phyloP scores from a whole-genome alignment of 2,329 filamentous ascomycete species.

The Coniochaeta pulveracea region DNA sequence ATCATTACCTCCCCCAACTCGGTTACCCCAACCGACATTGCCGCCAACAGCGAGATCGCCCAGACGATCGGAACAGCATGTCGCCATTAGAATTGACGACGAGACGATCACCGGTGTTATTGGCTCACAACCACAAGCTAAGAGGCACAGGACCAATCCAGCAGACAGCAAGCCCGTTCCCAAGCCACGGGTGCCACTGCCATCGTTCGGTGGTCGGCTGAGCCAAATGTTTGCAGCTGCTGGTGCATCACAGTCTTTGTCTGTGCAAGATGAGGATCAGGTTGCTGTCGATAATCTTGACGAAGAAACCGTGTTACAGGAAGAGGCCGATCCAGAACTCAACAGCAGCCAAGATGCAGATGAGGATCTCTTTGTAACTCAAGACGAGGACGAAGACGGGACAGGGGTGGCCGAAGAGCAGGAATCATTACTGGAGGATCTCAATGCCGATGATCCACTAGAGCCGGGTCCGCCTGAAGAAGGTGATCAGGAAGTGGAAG shows the following conservation, averaged over 20 bases:
- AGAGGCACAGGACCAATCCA: conserved; percentile 7
- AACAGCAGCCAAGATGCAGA: conserved; percentile 6
- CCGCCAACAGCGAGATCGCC: conserved; percentile 19
- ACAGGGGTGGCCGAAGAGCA: conserved; percentile 12
- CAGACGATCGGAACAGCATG: conserved; percentile 48
- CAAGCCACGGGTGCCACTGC: conserved; percentile 17
- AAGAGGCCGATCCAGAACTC: conserved; percentile 5
- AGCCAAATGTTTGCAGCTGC: conserved; percentile 32
- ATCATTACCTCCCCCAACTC: conserved; percentile 19
- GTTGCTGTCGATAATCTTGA: conserved; percentile 8
- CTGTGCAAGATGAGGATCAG: conserved; percentile 9
- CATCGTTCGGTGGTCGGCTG: conserved; percentile 31
- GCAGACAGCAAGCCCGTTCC: conserved; percentile 2
- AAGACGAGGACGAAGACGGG: conserved; percentile 10
- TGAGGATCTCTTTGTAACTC: conserved; percentile 12
- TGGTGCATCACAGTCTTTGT: conserved; percentile 11
- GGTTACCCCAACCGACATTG: conserved; percentile 15
- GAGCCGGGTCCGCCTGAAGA: not conserved
- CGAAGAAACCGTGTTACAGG: conserved; percentile 8
- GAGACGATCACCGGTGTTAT: conserved; percentile 55
- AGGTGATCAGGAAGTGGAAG: not conserved
- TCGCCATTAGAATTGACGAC: conserved; percentile 63
- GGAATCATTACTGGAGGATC: not conserved
- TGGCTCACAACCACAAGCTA: conserved; percentile 41
- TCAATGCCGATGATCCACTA: not conserved